Base-by-base conservation (phyloP, 257 asterid genomes). In the Solanum corneliomulleri region DNA sequence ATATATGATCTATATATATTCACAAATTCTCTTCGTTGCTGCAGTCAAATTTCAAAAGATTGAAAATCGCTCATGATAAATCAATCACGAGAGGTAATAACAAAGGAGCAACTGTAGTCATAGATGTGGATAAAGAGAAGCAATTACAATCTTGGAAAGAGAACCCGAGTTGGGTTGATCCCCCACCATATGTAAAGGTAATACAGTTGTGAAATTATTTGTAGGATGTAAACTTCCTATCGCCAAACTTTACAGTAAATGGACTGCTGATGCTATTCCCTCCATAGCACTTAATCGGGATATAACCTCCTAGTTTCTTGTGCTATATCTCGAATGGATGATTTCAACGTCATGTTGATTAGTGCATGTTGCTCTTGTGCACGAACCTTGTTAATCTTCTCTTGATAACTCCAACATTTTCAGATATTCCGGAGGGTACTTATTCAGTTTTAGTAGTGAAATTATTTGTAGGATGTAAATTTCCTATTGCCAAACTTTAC, bases 91-190 rank as follows among this genome's bases (percentile, higher is more conserved):
- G 80, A 11, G 58, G 89, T 85, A 87, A 71, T 60, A 85, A 87
- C 81, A 91, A 89, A 69, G 90, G 86, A 70, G 84, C 88, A 10
- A 76, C 93, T 42, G 72, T 76, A 13, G n/a, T 90, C 75, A 69
- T 71, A 21, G 90, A 89, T 62, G 89, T 93, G 90, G 92, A 89
- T 80, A 91, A 91, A 85, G 96, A 91, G 90, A 92, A 90, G 91
- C 99, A 95, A 88, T 66, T 97, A 88, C 87, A 87, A 80, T 92
- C 96, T 60, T 97, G 98, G 99, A 94, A 86, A 93, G 93, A 94
- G 80, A 94, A 94, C 85, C 98, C 97, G 37, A 83, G 25, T 37
- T 97, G 98, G 98, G 87, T 76, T 29, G 95, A 94, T 80, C 91
- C 89, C 87, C 92, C 96, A 75, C 93, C 98, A 20, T 78, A 86